Evolutionary conservation across 202 grass and related monocot species (phyloP), one percentile per base, ranked within the genome.

Genomic region (Zoysia matrella): DNA sequence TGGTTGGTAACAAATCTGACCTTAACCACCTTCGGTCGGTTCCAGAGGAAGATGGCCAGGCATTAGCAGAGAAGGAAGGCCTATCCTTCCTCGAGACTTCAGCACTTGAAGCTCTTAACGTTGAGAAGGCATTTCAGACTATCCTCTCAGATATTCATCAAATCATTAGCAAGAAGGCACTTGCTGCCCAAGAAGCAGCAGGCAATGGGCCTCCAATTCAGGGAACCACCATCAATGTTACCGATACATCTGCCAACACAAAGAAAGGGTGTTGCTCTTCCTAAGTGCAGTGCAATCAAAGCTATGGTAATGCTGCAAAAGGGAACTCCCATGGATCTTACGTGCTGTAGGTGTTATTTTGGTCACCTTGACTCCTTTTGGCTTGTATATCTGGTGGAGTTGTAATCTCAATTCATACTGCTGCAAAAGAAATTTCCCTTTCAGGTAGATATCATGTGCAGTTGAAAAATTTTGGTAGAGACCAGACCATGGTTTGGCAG

Each of bases 111-210:
- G 92, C 92, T 22, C 67, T 91, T 5, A 94, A 94, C 71, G 89
- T 94, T 15, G 92, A 94, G 78, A 94, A 90, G 77, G 89, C 89
- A 61, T 94, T 94, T 81, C 92, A 94, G 89, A 94, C 89, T 12
- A 67, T 92, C 5, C 84, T 94, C 30, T 85, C 84, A 49, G 92
- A 94, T 50, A 94, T 94, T 74, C 87, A 94, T 86, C 89, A 94
- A 65, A 94, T 92, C 60, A 92, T 94, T 65, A 94, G 89, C 84
- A 94, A 94, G 87, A 94, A 94, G 66, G 92, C 92, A 1, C 92
- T 92, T 53, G 89, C 92, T 72, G 92, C 92, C 46, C 92, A 94
- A 79, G 89, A 94, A 78, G 92, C 81, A 44, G 86, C 87, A 5
- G 75, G 92, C 67, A 86, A 43, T n/a, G 84, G 67, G 14, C 81